Percentiles rank a stretch among this genome's conserved stretches.
Conservation (phyloP, 2,329 filamentous ascomycete genomes). For the Tolypocladium sp. region DNA sequence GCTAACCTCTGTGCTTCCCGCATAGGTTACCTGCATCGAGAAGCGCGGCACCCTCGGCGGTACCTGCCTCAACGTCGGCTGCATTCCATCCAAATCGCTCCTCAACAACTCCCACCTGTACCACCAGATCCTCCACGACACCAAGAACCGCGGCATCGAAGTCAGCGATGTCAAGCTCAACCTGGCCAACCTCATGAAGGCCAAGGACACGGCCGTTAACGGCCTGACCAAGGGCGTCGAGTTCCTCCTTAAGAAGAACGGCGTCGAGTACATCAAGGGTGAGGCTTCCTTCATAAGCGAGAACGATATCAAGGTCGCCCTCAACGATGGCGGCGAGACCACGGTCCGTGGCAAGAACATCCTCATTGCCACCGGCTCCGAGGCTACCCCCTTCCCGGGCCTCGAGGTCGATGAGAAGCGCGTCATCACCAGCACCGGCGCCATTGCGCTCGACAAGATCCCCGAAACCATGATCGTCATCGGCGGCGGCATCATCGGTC, state of each 20-base stretch:
- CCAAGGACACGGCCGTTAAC: conserved; percentile 84
- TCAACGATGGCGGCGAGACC: conserved; percentile 86
- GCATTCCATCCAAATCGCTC: conserved; percentile 97
- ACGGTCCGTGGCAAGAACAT: conserved; percentile 91
- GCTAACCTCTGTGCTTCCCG: conserved; percentile 4
- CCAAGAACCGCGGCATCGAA: conserved; percentile 93
- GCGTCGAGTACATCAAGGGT: conserved; percentile 95
- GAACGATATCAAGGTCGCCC: conserved; percentile 83
- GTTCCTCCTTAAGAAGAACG: conserved; percentile 98
- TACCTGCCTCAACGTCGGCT: conserved; percentile 97
- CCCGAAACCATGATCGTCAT: conserved; percentile 97
- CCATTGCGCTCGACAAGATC: conserved; percentile 79
- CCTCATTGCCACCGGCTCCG: conserved; percentile 90
- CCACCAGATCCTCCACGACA: conserved; percentile 94
- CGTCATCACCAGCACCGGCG: conserved; percentile 92
- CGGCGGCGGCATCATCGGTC: conserved; percentile 94
- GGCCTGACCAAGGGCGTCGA: conserved; percentile 95
- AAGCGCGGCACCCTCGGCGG: conserved; percentile 93
- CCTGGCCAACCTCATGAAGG: conserved; percentile 93
- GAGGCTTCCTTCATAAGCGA: conserved; percentile 79
- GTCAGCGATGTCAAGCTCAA: conserved; percentile 97
- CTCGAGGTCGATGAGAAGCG: conserved; percentile 95
- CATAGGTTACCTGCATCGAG: conserved; percentile 89
- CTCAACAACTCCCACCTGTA: conserved; percentile 99
- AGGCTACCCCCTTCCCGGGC: conserved; percentile 93